Evolutionary conservation across 805 yeast genomes (phyloP).

Genomic region (Ogataea wickerhamii): DNA sequence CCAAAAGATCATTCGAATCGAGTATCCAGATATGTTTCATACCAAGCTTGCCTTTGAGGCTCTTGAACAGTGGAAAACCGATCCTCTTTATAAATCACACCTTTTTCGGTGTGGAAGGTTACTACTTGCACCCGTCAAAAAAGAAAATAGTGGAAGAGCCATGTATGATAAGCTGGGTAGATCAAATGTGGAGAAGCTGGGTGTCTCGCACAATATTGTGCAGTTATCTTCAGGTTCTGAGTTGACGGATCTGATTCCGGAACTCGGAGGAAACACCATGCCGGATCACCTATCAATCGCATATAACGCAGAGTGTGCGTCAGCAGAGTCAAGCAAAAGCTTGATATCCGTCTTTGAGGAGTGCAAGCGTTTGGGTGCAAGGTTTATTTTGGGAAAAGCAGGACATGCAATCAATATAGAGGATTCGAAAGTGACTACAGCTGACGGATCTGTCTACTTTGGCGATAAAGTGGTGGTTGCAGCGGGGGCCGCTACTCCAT

Average conservation of each 20-base stretch:
- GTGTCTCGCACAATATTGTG: slow-evolving; percentile 24
- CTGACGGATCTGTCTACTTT: slow-evolving; percentile 24
- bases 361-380: slow-evolving; percentile 18
- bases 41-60: slow-evolving; percentile 32
- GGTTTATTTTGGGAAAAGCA: slow-evolving; percentile 19
- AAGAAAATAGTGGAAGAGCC: slow-evolving; percentile 18
- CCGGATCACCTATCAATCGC: slow-evolving; percentile 14
- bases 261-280: slow-evolving; percentile 16
- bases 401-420: slow-evolving; percentile 11
- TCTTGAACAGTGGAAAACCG: slow-evolving; percentile 26
- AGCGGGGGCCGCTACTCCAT: slow-evolving; percentile 38
- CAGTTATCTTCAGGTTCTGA: slow-evolving; percentile 13
- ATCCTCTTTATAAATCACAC: slow-evolving; percentile 22
- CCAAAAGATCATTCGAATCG: slow-evolving; percentile 34
- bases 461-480: slow-evolving; percentile 34
- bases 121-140: slow-evolving; percentile 27
- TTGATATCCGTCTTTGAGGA: slow-evolving; percentile 19
- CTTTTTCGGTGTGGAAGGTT: slow-evolving; percentile 29
- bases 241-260: slow-evolving; percentile 18
- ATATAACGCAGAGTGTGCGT: slow-evolving; percentile 29
- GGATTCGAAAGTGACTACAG: slow-evolving; percentile 10
- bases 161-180: slow-evolving; percentile 26
- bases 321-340: slow-evolving; percentile 29
- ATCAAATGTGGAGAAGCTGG: slow-evolving; percentile 23
- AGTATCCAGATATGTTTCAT: slow-evolving; percentile 28